These are phyloP conservation scores for Penicillium ochrochloron DNA, from an alignment of 495 filamentous ascomycete genomes.

Conservation along the genomic window DNA sequence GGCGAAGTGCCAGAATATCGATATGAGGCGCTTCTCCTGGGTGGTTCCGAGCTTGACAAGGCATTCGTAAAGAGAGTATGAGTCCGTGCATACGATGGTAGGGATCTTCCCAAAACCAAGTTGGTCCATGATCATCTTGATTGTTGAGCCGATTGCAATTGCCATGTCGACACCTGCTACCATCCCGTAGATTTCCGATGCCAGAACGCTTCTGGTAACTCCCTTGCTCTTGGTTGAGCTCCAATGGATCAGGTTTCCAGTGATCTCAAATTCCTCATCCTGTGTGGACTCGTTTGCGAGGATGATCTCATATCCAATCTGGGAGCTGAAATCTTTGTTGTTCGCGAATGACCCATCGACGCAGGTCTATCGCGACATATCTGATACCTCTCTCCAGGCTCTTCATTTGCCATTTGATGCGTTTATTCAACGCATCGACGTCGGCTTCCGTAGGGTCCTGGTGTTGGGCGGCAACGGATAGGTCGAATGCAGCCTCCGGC, in stretches of 20 bases:
- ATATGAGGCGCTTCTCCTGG: neutral
- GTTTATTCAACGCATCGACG: neutral
- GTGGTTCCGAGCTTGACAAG: neutral
- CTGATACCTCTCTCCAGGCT: neutral
- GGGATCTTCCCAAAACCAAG: slow-evolving; percentile 4
- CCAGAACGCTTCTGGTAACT: neutral
- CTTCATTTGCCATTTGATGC: neutral
- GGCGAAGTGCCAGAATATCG: neutral
- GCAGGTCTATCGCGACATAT: neutral
- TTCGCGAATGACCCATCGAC: neutral
- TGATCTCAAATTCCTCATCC: neutral
- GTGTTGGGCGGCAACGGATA: neutral
- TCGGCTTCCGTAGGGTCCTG: neutral
- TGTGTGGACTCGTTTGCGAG: neutral
- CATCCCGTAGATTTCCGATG: slow-evolving; percentile 9
- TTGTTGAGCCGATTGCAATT: slow-evolving; percentile 10
- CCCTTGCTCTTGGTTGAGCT: neutral
- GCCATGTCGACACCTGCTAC: slow-evolving; percentile 9
- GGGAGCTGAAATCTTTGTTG: neutral
- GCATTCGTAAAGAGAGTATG: neutral
- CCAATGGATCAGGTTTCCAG: neutral
- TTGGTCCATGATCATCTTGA: slow-evolving; percentile 11
- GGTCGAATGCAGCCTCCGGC: neutral
- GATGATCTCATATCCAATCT: neutral
- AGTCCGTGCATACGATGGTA: neutral